Evolutionary conservation across 805 yeast species (phyloP).

Genomic region (Brettanomyces naardenensis): DNA sequence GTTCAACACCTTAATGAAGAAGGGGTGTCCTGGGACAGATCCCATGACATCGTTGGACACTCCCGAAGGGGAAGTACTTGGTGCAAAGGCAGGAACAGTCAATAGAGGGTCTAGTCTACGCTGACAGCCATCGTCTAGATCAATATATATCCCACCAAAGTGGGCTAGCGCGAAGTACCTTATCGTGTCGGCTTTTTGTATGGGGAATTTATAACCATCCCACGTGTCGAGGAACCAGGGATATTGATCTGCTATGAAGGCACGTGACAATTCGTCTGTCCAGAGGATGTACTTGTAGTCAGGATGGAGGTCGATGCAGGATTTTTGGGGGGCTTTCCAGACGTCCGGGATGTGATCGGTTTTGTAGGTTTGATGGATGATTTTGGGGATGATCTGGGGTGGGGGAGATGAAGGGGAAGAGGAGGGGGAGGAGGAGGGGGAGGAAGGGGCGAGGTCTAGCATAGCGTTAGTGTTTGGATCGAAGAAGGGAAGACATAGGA

Average conservation of each 20-base stretch:
- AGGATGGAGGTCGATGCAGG: slow-evolving; percentile 72
- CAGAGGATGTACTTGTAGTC: slow-evolving; percentile 83
- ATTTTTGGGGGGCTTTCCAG: slow-evolving; percentile 74
- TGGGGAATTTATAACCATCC: slow-evolving; percentile 71
- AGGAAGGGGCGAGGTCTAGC: too few species aligned
- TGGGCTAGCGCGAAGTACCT: slow-evolving; percentile 77
- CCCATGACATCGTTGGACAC: slow-evolving; percentile 93
- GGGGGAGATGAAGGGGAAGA: too few species aligned
- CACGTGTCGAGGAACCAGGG: slow-evolving; percentile 82
- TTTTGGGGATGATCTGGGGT: slow-evolving; percentile 82
- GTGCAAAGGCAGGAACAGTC: slow-evolving; percentile 74
- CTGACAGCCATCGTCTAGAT: slow-evolving; percentile 83
- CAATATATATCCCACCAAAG: slow-evolving; percentile 87
- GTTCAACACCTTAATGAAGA: slow-evolving; percentile 64
- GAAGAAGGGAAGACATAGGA: slow-evolving; percentile 67
- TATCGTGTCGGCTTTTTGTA: slow-evolving; percentile 85
- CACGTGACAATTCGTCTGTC: slow-evolving; percentile 81
- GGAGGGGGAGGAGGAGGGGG: too few species aligned
- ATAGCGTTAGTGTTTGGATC: slow-evolving; percentile 61
- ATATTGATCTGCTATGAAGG: slow-evolving; percentile 69
- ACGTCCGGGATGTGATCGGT: slow-evolving; percentile 70
- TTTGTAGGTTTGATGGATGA: slow-evolving; percentile 90
- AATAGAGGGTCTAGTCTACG: slow-evolving; percentile 73
- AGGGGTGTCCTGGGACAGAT: slow-evolving; percentile 78
- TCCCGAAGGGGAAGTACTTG: slow-evolving; percentile 87